These are phyloP conservation scores for Debaryomyces sp. DNA, from an alignment of 1,139 yeast genomes.

Conservation along the genomic window DNA sequence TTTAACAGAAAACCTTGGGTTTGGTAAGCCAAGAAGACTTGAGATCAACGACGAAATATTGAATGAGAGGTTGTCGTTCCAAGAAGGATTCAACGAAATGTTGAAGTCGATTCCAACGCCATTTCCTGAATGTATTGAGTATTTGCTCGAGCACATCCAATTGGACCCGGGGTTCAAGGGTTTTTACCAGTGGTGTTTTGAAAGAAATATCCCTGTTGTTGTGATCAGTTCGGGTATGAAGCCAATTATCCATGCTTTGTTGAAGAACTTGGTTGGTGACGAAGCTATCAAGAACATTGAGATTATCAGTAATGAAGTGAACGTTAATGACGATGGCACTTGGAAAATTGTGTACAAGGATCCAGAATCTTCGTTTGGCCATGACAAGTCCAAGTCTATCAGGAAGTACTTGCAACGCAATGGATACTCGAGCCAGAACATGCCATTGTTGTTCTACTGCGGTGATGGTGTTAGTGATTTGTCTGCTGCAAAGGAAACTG, in stretches of 20 bases:
- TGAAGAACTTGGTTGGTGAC: constrained; percentile 72
- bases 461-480: constrained; percentile 98
- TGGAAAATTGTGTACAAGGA: constrained; percentile 91
- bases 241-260: constrained; percentile 80
- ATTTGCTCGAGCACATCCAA: constrained; percentile 58
- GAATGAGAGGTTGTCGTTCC: constrained; percentile 66
- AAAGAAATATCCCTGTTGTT: constrained; percentile 71
- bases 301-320: constrained; percentile 80
- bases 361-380: constrained; percentile 83
- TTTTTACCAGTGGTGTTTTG: constrained; percentile 78
- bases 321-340: constrained; percentile 48
- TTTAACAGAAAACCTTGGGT: constrained; percentile 85
- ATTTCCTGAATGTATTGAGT: constrained; percentile 79
- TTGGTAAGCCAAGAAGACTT: constrained; percentile 70
- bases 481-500: constrained; percentile 94
- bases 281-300: constrained; percentile 74
- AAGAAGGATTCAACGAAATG: constrained; percentile 86
- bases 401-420: constrained; percentile 58
- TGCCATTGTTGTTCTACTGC: constrained; percentile 77
- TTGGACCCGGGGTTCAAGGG: constrained; percentile 89
- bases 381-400: constrained; percentile 87
- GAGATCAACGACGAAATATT: constrained; percentile 73
- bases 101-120: constrained; percentile 76
- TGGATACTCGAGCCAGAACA: constrained; percentile 30
- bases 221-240: constrained; percentile 91